Evolutionary conservation across 768 basidiomycete genomes (phyloP).

Genomic region (Phlegmacium glaucopus): DNA sequence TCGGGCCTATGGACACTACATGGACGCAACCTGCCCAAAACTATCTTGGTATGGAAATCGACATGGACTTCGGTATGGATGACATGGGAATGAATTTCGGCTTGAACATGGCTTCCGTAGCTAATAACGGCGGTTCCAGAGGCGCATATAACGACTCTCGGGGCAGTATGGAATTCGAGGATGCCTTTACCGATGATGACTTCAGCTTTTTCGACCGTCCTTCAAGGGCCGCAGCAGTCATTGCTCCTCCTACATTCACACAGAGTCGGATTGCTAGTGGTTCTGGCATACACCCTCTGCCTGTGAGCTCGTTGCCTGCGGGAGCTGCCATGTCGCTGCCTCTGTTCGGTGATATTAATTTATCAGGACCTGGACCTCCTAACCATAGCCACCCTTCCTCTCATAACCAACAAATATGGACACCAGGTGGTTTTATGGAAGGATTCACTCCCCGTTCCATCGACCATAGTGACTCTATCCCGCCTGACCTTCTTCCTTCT

Average conservation of each 20-base stretch:
- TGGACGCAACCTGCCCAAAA: conserved; percentile 25
- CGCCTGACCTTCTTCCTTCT: conserved; percentile 43
- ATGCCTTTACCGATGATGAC: conserved; percentile 81
- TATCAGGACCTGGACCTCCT: conserved; percentile 11
- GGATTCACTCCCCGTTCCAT: conserved; percentile 27
- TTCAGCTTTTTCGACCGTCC: conserved; percentile 84
- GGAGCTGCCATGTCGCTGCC: conserved; percentile 11
- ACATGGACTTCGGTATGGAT: conserved; percentile 44
- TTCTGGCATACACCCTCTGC: neutral
- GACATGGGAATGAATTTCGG: conserved; percentile 32
- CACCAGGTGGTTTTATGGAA: conserved; percentile 23
- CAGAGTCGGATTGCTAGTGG: neutral
- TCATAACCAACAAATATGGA: conserved; percentile 19
- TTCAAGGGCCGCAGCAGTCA: conserved; percentile 1
- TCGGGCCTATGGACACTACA: conserved; percentile 33
- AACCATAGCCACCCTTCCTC: conserved; percentile 5
- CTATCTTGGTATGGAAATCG: conserved; percentile 50
- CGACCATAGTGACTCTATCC: conserved; percentile 20
- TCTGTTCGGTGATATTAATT: conserved; percentile 21
- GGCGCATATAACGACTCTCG: conserved; percentile 23
- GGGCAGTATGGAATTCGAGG: conserved; percentile 49
- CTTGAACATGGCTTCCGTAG: conserved; percentile 29
- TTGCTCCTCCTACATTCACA: neutral
- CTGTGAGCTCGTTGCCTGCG: neutral
- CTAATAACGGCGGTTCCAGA: conserved; percentile 29